These are phyloP conservation scores for Leishmania gerbilli DNA, from an alignment of 208 protist species.

Conservation along the genomic window DNA sequence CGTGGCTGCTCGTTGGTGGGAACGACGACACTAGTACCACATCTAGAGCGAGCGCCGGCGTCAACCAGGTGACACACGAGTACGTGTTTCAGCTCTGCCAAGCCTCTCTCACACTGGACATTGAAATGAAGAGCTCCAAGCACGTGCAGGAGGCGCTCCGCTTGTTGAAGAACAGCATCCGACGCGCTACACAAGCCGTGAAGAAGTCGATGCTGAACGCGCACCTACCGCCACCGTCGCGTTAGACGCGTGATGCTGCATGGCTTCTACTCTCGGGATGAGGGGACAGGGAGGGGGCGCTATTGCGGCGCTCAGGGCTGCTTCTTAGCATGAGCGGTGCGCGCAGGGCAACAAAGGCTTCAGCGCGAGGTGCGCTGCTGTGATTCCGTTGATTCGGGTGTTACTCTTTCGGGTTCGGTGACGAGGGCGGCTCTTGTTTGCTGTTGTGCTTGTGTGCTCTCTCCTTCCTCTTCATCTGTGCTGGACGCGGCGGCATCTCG, in stretches of 20 bases:
- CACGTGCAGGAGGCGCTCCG: slow-evolving; percentile 43
- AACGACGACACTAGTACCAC: slow-evolving; percentile 31
- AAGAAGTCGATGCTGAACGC: slow-evolving; percentile 45
- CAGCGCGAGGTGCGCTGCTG: background rate
- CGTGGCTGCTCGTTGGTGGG: slow-evolving; percentile 16
- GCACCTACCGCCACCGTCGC: background rate
- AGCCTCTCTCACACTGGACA: slow-evolving; percentile 38
- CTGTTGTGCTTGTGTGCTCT: background rate
- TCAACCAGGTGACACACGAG: slow-evolving; percentile 23
- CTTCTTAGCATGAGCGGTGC: background rate
- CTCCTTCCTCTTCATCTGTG: background rate
- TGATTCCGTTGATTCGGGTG: background rate
- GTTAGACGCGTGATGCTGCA: slow-evolving; percentile 1
- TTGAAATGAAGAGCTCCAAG: slow-evolving; percentile 43
- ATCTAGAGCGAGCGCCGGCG: slow-evolving; percentile 20
- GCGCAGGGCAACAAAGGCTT: background rate
- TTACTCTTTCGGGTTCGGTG: background rate
- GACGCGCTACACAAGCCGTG: slow-evolving; percentile 45
- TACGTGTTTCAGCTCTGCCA: slow-evolving; percentile 28
- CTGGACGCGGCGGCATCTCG: background rate
- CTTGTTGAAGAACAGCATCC: slow-evolving; percentile 37
- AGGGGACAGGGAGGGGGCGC: too few relatives aligned
- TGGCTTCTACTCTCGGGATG: background rate
- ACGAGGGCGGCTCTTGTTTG: background rate
- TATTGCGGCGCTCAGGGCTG: background rate